Conservation (phyloP, 345 rosid species). For the Citrus glauca region DNA sequence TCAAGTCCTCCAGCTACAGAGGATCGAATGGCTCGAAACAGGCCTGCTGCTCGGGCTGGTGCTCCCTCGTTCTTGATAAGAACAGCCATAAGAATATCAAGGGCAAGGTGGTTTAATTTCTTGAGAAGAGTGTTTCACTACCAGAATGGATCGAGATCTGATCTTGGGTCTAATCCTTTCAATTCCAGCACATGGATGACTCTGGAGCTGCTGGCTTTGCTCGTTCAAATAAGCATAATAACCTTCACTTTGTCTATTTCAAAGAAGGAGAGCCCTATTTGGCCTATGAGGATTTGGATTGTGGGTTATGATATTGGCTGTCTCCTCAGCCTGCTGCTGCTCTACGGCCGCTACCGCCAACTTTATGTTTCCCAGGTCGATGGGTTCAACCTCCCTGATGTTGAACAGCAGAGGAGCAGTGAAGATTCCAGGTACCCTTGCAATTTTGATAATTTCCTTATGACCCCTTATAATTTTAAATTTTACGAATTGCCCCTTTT, state of each 20-base stretch:
- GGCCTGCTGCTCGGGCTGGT: constrained; percentile 37
- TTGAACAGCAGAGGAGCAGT: constrained; percentile 71
- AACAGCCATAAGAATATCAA: constrained; percentile 73
- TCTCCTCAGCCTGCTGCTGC: constrained; percentile 58
- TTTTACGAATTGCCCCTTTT: no score
- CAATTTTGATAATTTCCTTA: no score
- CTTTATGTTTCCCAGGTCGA: constrained; percentile 39
- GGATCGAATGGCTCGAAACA: constrained; percentile 30
- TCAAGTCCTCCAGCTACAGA: constrained; percentile 39
- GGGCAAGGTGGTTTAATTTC: constrained; percentile 94
- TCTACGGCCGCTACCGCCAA: constrained; percentile 74
- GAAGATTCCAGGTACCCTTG: constrained; percentile 72
- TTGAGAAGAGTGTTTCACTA: constrained; percentile 93
- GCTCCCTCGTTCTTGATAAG: constrained; percentile 52
- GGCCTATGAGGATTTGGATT: constrained; percentile 97
- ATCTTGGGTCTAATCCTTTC: constrained; percentile 91
- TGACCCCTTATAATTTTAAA: no score
- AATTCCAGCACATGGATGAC: constrained; percentile 84
- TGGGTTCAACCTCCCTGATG: constrained; percentile 44
- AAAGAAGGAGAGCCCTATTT: constrained; percentile 66
- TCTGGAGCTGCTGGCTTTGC: constrained; percentile 72
- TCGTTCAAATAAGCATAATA: constrained; percentile 59
- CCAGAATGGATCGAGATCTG: constrained; percentile 86
- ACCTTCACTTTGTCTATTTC: constrained; percentile 68
- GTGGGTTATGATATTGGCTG: constrained; percentile 82